phyloP scores from a whole-genome alignment of 129 eudicot genomes.

The Logfia minima region DNA sequence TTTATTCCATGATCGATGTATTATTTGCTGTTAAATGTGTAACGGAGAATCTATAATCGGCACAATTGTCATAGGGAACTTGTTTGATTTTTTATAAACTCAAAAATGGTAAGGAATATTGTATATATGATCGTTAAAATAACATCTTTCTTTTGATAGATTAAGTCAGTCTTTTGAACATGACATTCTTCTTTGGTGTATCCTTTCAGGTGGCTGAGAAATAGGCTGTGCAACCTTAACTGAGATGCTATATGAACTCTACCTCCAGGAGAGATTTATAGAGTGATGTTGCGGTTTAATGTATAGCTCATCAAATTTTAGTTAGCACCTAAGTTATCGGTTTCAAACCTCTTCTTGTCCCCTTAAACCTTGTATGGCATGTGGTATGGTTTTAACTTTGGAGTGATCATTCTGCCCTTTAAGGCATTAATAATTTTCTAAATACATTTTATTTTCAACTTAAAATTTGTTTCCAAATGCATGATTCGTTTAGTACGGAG shows the following conservation, averaged over 20 bases:
- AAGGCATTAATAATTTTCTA: constrained; percentile 7
- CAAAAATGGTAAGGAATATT: background rate
- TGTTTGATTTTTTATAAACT: background rate
- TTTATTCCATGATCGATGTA: background rate
- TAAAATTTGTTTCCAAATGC: background rate
- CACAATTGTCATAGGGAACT: background rate
- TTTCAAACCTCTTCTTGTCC: constrained; percentile 4
- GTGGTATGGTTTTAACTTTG: constrained; percentile 17
- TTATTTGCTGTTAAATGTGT: background rate
- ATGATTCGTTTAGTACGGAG: background rate
- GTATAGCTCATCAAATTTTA: constrained; percentile 30
- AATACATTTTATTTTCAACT: too few relatives aligned
- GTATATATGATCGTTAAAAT: background rate
- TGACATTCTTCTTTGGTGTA: background rate
- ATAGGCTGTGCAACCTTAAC: constrained; percentile 16
- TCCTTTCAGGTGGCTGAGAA: constrained; percentile 33
- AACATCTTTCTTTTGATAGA: background rate
- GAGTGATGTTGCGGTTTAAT: constrained; percentile 25
- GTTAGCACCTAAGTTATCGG: constrained; percentile 27
- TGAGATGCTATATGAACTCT: constrained; percentile 23
- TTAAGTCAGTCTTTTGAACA: background rate
- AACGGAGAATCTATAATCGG: background rate
- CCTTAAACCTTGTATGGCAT: constrained; percentile 19
- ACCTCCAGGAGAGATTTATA: constrained; percentile 20
- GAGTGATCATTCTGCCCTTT: constrained; percentile 1